Percentiles rank a stretch among this genome's conserved stretches.
Evolutionary conservation across 805 yeast species (phyloP).

Genomic region (Peterozyma toletana): DNA sequence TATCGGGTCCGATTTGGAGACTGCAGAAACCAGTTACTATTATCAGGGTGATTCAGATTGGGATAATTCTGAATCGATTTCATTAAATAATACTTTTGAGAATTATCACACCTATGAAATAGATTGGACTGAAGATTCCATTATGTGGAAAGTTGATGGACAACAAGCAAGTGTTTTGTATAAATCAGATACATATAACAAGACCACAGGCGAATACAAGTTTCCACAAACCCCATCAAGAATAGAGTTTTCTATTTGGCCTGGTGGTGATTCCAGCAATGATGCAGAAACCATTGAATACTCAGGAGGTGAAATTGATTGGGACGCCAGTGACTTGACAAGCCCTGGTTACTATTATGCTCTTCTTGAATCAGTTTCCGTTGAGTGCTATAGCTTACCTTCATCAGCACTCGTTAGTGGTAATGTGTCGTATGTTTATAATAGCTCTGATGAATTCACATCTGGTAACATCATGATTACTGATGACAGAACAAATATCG

Average conservation of each 20-base stretch:
- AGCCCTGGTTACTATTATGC: slow-evolving; percentile 80
- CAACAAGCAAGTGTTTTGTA: slow-evolving; percentile 54
- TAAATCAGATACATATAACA: slow-evolving; percentile 54
- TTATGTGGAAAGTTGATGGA: slow-evolving; percentile 74
- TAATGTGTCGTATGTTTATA: slow-evolving; percentile 45
- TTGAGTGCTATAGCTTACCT: slow-evolving; percentile 74
- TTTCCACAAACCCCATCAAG: slow-evolving; percentile 74
- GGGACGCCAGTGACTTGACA: slow-evolving; percentile 70
- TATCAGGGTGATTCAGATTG: slow-evolving; percentile 68
- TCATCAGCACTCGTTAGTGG: slow-evolving; percentile 36
- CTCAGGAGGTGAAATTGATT: slow-evolving; percentile 85
- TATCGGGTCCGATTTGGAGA: slow-evolving; percentile 65
- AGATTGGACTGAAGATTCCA: slow-evolving; percentile 73
- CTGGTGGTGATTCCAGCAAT: slow-evolving; percentile 54
- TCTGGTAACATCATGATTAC: slow-evolving; percentile 51
- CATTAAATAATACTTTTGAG: slow-evolving; percentile 47
- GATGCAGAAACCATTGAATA: slow-evolving; percentile 64
- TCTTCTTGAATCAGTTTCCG: slow-evolving; percentile 47
- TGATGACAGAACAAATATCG: slow-evolving; percentile 53
- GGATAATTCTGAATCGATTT: slow-evolving; percentile 42
- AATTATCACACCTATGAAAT: slow-evolving; percentile 69
- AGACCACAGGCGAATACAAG: slow-evolving; percentile 46
- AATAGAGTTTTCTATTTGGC: slow-evolving; percentile 72
- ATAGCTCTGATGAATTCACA: slow-evolving; percentile 38
- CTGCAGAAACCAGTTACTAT: slow-evolving; percentile 75